Evolutionary conservation across 441 rosid species (phyloP).

Genomic region (Adansonia rubrostipa): DNA sequence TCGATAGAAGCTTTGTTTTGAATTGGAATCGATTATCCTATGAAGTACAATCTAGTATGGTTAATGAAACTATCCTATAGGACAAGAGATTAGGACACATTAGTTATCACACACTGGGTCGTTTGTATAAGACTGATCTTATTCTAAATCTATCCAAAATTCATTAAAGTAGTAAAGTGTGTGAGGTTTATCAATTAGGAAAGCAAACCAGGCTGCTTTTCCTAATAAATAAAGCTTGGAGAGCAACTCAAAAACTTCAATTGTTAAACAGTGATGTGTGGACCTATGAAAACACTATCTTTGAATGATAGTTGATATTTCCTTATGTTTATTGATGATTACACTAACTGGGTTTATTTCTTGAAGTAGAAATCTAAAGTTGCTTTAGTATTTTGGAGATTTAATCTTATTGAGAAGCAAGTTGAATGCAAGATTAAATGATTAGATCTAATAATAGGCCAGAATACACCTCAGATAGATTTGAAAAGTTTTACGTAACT

Average conservation of each 20-base stretch:
- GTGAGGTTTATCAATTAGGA: not conserved
- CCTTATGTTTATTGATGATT: not conserved
- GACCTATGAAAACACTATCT: not conserved
- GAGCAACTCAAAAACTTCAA: not conserved
- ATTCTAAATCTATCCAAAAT: too few species aligned
- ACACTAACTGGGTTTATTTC: not conserved
- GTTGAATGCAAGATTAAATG: not conserved
- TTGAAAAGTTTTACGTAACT: not conserved
- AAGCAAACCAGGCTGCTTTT: not conserved
- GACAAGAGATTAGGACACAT: too few species aligned
- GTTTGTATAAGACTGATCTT: too few species aligned
- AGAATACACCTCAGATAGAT: not conserved
- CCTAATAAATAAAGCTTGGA: not conserved
- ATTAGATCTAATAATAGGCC: too few species aligned
- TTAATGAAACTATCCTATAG: too few species aligned
- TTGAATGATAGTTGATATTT: not conserved
- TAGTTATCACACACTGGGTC: too few species aligned
- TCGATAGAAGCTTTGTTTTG: too few species aligned
- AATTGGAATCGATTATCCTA: too few species aligned
- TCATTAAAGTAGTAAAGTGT: not conserved
- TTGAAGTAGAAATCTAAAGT: too few species aligned
- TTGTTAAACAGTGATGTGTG: not conserved
- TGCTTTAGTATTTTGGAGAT: not conserved
- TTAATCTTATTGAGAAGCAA: not conserved
- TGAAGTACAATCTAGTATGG: too few species aligned